These are phyloP conservation scores for Hanseniaspora jakobsenii DNA, from an alignment of 805 yeast genomes.

Conservation along the genomic window DNA sequence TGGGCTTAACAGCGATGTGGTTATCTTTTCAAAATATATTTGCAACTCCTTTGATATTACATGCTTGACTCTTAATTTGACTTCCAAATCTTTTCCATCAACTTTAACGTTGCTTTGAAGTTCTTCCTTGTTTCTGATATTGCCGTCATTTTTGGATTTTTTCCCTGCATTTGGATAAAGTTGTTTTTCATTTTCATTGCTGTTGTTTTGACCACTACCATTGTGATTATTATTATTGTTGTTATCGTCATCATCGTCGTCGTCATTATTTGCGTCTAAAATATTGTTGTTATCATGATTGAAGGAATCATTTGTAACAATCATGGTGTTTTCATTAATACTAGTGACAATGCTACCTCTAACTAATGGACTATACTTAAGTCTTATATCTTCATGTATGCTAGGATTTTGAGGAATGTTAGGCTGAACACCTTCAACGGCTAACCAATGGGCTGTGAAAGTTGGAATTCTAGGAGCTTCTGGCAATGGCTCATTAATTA, in stretches of 20 bases:
- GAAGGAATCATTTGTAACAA: slow-evolving; percentile 14
- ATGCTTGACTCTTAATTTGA: slow-evolving; percentile 88
- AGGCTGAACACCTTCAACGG: slow-evolving; percentile 97
- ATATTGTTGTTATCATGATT: slow-evolving; percentile 13
- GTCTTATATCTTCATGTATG: slow-evolving; percentile 53
- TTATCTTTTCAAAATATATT: slow-evolving; percentile 81
- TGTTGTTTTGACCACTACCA: neutral
- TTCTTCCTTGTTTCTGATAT: neutral
- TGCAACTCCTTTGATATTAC: slow-evolving; percentile 89
- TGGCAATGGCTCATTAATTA: slow-evolving; percentile 88
- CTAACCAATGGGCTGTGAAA: slow-evolving; percentile 93
- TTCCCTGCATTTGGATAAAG: too few species aligned
- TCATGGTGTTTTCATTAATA: slow-evolving; percentile 37
- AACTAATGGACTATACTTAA: slow-evolving; percentile 55
- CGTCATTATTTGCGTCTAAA: slow-evolving; percentile 13
- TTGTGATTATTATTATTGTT: slow-evolving; percentile 15
- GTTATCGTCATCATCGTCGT: slow-evolving; percentile 20
- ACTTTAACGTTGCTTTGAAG: slow-evolving; percentile 23
- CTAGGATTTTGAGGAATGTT: slow-evolving; percentile 91
- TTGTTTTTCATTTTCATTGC: neutral
- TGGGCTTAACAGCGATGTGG: slow-evolving; percentile 46
- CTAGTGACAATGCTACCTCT: slow-evolving; percentile 74
- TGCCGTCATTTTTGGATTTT: too few species aligned
- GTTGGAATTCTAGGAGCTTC: slow-evolving; percentile 87
- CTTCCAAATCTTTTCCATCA: slow-evolving; percentile 41